phyloP scores from a whole-genome alignment of 2,329 filamentous ascomycete species.

The Teratosphaeria destructans region DNA sequence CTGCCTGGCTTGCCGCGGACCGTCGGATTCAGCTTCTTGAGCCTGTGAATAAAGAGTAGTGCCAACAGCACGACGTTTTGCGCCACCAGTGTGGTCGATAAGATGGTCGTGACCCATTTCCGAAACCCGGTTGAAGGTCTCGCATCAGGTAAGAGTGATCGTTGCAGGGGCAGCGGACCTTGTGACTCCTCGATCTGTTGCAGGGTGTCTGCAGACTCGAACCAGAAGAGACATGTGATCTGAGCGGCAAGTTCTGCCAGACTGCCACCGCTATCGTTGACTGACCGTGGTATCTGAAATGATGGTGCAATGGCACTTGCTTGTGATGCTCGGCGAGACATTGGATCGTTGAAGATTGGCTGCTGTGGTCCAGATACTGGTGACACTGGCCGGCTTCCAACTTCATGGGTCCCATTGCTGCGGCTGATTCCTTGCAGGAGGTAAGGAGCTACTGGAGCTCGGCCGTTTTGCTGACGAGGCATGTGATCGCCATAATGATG shows the following conservation, averaged over 20 bases:
- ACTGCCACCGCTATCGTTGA: conserved; percentile 64
- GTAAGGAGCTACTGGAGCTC: conserved; percentile 12
- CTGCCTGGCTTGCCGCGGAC: conserved; percentile 89
- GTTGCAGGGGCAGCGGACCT: conserved; percentile 24
- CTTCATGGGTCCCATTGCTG: conserved; percentile 5
- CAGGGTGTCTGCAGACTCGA: conserved; percentile 75
- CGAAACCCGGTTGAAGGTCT: conserved; percentile 69
- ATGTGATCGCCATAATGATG: conserved; percentile 17
- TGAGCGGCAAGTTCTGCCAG: conserved; percentile 74
- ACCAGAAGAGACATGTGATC: conserved; percentile 98
- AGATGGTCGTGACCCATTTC: conserved; percentile 86
- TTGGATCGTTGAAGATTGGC: conserved; percentile 6
- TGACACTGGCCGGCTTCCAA: conserved; percentile 12
- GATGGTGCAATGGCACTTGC: conserved; percentile 36
- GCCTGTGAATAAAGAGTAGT: conserved; percentile 79
- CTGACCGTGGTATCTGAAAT: conserved; percentile 63
- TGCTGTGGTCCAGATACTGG: conserved; percentile 10
- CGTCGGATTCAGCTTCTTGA: conserved; percentile 80
- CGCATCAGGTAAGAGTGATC: conserved; percentile 57
- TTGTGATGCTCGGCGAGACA: conserved; percentile 16
- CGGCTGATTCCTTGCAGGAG: conserved; percentile 8
- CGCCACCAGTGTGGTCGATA: conserved; percentile 90
- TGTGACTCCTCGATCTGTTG: conserved; percentile 55
- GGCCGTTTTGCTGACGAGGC: conserved; percentile 11
- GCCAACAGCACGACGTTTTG: conserved; percentile 90